These are phyloP conservation scores for Prunus mongolica DNA, from an alignment of 306 rosid species.

Conservation along the genomic window DNA sequence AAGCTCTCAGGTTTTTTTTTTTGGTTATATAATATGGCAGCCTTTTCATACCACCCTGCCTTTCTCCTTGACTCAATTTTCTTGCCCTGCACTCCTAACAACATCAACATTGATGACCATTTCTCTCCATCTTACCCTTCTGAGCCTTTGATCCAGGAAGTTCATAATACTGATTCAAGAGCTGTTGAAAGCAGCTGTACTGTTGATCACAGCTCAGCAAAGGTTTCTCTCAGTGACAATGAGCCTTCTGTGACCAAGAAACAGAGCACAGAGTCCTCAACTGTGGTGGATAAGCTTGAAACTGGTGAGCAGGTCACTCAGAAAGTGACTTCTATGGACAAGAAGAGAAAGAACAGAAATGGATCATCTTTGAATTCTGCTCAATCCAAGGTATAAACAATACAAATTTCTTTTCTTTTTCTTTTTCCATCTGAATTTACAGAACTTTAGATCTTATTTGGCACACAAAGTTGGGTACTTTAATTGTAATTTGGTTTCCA, in stretches of 20 bases:
- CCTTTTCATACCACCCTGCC: conserved; percentile 49
- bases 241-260: conserved; percentile 48
- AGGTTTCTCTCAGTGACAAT: conserved; percentile 37
- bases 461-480: conserved; percentile 2
- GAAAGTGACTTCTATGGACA: conserved; percentile 36
- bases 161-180: conserved; percentile 10
- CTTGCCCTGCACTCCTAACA: conserved; percentile 12
- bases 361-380: conserved; percentile 30
- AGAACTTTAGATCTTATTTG: background rate
- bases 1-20: background rate
- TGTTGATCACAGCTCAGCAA: conserved; percentile 39
- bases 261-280: conserved; percentile 55
- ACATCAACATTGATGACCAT: conserved; percentile 3
- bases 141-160: conserved; percentile 15
- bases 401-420: background rate
- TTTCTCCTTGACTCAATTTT: conserved; percentile 48
- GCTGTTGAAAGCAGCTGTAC: conserved; percentile 38
- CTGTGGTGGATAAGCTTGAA: conserved; percentile 66
- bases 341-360: conserved; percentile 43
- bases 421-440: background rate
- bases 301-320: conserved; percentile 65
- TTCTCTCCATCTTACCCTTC: conserved; percentile 16
- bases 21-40: conserved; percentile 51
- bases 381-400: conserved; percentile 42
- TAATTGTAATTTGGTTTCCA: conserved; percentile 4